These are phyloP conservation scores for Erigeron canadensis DNA, from an alignment of 129 eudicot species.

Conservation along the genomic window DNA sequence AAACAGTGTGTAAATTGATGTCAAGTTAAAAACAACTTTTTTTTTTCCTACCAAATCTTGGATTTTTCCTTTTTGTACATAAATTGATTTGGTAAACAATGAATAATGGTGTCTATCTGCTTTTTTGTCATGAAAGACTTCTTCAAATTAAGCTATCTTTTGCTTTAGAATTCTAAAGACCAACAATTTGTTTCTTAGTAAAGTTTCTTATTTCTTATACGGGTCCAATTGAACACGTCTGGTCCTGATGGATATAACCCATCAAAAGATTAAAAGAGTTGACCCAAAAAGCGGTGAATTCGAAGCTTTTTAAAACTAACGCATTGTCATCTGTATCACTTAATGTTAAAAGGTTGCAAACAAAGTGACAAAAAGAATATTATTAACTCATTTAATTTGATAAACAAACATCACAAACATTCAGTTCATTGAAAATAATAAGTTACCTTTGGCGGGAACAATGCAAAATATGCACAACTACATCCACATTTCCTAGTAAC, in stretches of 20 bases:
- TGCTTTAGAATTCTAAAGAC: too few relatives aligned
- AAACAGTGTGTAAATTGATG: too few relatives aligned
- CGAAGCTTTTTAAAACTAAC: too few relatives aligned
- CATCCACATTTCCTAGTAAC: constrained; percentile 28
- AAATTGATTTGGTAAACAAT: neutral
- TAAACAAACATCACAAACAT: constrained; percentile 28
- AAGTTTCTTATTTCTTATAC: neutral
- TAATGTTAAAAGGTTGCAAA: neutral
- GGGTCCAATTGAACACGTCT: neutral
- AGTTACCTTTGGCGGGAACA: constrained; percentile 28
- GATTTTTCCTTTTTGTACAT: neutral
- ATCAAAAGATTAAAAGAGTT: too few relatives aligned
- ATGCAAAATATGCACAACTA: constrained; percentile 37
- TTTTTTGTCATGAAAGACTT: constrained; percentile 1
- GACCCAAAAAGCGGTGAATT: too few relatives aligned
- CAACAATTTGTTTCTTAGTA: neutral
- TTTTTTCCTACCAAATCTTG: neutral
- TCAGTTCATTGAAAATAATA: constrained; percentile 19
- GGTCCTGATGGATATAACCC: too few relatives aligned
- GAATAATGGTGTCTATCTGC: neutral
- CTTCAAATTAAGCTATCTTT: neutral
- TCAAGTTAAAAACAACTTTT: neutral
- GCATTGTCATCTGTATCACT: too few relatives aligned
- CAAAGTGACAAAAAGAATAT: neutral
- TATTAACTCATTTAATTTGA: constrained; percentile 20